These are phyloP conservation scores for Nymphaea colorata DNA, from an alignment of 164 flowering plant genomes.

Conservation along the genomic window DNA sequence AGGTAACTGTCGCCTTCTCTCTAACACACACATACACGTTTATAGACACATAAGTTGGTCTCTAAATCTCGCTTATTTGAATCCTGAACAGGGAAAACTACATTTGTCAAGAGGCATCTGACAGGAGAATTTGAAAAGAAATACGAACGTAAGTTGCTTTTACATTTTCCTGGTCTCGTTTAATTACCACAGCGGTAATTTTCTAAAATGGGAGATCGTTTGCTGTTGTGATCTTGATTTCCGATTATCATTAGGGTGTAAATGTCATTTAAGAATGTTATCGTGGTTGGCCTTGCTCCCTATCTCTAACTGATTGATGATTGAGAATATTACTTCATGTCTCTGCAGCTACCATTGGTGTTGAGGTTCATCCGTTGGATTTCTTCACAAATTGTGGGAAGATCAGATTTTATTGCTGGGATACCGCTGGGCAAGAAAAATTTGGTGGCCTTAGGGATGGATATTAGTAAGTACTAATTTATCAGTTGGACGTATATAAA, in stretches of 20 bases:
- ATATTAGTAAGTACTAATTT: slow-evolving; percentile 41
- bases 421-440: slow-evolving; percentile 82
- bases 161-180: no score
- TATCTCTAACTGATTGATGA: no score
- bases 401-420: slow-evolving; percentile 73
- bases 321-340: not conserved
- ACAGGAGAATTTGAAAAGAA: slow-evolving; percentile 88
- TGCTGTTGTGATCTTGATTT: no score
- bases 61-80: not conserved
- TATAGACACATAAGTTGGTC: not conserved
- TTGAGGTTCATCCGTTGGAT: slow-evolving; percentile 84
- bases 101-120: slow-evolving; percentile 76
- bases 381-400: slow-evolving; percentile 72
- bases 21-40: not conserved
- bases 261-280: no score
- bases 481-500: not conserved
- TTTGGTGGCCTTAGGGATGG: slow-evolving; percentile 83
- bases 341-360: slow-evolving; percentile 68
- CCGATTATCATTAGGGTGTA: no score
- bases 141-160: slow-evolving; percentile 55
- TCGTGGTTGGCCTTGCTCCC: no score
- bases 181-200: no score
- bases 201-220: no score
- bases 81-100: slow-evolving; percentile 50
- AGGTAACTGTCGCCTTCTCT: slow-evolving; percentile 1